Base-by-base conservation (phyloP, 345 rosid genomes). In the Eucalyptus regnans region DNA sequence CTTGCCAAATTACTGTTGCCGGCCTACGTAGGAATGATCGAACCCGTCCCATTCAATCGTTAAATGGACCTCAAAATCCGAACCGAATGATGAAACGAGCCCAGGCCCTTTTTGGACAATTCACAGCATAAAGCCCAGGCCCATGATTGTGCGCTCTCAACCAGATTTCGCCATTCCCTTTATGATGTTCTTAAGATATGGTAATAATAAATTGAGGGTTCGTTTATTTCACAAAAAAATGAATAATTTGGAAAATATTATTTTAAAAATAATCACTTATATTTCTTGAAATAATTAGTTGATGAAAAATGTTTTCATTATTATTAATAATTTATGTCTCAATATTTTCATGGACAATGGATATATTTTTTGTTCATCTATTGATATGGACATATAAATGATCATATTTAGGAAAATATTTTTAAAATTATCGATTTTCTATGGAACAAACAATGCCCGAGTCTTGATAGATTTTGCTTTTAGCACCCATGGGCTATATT, bases 201-300 rank as follows among this genome's bases (percentile, higher is more conserved):
- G 13, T 56, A 56, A 0, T 56, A 23, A 56, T 23, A 23, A 1
- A 23, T 60, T 1, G n/a, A 27, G 0, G n/a, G 2, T 27, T 0
- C 1, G 2, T 3, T 60, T 1, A 12, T 60, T 60, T 60, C 8
- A 12, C 2, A 1, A 60, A 60, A 27, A 60, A 60, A 60, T 60
- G 16, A 60, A 60, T 27, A 12, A 27, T 60, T 60, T 60, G 1
- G 5, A 60, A 60, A 60, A 12, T 1, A 27, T 27, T 60, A 0
- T 11, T 27, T 27, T 27, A 27, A 60, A 60, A 60, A 60, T 27
- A 29, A 60, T 60, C 1, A 0, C 2, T 12, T 27, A 3, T 60
- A 60, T 27, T 60, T 12, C 3, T 60, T 27, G 4, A 27, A 60
- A 60, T 12, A 60, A 60, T 60, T 3, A 60, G 3, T 60, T 27